Percentiles rank a stretch among this genome's conserved stretches.
Evolutionary conservation across 371 early-diverging fungal species (phyloP).

Genomic region (Phascolomyces articulosus): DNA sequence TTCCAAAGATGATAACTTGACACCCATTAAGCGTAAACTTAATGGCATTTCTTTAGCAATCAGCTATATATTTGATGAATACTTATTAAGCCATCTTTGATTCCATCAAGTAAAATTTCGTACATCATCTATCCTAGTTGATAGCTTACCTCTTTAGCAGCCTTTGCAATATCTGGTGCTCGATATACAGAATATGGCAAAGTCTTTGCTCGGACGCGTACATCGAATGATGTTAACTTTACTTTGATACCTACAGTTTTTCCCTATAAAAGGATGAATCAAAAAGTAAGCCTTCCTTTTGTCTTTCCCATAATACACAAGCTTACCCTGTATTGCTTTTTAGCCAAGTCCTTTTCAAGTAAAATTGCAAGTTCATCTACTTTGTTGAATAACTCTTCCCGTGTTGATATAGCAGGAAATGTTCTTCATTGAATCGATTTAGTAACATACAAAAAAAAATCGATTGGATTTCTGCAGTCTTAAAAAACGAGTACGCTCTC

Average conservation of each 20-base stretch:
- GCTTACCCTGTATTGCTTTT: slow-evolving; percentile 24
- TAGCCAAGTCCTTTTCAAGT: slow-evolving; percentile 36
- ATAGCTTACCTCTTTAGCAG: slow-evolving; percentile 33
- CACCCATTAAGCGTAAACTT: slow-evolving; percentile 47
- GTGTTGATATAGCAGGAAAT: slow-evolving; percentile 35
- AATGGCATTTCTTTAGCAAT: slow-evolving; percentile 44
- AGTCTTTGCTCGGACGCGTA: slow-evolving; percentile 41
- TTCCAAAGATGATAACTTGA: slow-evolving; percentile 37
- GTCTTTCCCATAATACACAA: too few relatives aligned
- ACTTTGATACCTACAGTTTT: slow-evolving; percentile 47
- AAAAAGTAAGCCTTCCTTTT: too few relatives aligned
- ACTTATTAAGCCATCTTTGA: too few relatives aligned
- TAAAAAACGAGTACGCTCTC: background rate
- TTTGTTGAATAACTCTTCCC: slow-evolving; percentile 27
- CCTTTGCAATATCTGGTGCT: slow-evolving; percentile 39
- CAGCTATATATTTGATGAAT: slow-evolving; percentile 9
- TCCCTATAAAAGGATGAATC: slow-evolving; percentile 18
- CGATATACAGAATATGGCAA: slow-evolving; percentile 31
- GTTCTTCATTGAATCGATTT: slow-evolving; percentile 24
- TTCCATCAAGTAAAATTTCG: too few relatives aligned
- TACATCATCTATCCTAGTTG: too few relatives aligned
- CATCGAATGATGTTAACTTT: slow-evolving; percentile 42
- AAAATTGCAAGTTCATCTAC: slow-evolving; percentile 36
- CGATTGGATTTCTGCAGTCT: background rate
- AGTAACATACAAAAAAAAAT: background rate